Evolutionary conservation across 2,329 filamentous ascomycete species (phyloP).

Genomic region (Colletotrichum sojae): DNA sequence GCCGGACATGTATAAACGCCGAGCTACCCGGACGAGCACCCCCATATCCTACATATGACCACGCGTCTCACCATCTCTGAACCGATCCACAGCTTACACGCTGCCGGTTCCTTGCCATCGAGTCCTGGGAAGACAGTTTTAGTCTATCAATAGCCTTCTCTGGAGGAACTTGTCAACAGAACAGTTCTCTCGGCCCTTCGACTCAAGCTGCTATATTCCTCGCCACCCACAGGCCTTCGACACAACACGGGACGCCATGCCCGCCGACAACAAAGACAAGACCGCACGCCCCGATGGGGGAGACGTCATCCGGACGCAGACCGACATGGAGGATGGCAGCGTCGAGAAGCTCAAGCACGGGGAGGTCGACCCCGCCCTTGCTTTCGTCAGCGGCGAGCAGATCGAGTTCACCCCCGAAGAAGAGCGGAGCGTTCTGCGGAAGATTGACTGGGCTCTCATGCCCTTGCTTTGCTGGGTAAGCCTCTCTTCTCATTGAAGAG

Average conservation of each 20-base stretch:
- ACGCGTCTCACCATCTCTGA: too few species aligned
- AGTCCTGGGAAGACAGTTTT: too few species aligned
- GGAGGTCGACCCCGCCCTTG: constrained; percentile 34
- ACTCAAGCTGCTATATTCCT: too few species aligned
- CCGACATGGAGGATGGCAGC: constrained; percentile 35
- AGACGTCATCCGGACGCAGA: constrained; percentile 30
- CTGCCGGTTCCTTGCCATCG: background rate
- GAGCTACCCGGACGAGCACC: background rate
- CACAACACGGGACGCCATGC: constrained; percentile 1
- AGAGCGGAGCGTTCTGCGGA: constrained; percentile 20
- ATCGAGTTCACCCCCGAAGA: constrained; percentile 38
- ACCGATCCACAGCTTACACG: too few species aligned
- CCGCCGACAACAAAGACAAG: constrained; percentile 16
- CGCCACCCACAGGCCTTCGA: background rate
- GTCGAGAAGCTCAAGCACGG: constrained; percentile 35
- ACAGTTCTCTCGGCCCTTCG: too few species aligned
- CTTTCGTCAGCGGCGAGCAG: constrained; percentile 30
- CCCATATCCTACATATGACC: background rate
- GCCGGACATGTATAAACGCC: constrained; percentile 21
- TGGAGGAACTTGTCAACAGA: too few species aligned
- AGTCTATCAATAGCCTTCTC: too few species aligned
- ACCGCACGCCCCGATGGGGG: constrained; percentile 12
- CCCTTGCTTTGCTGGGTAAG: constrained; percentile 24
- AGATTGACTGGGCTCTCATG: constrained; percentile 33
- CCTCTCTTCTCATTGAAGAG: background rate